phyloP scores from a whole-genome alignment of 2,329 filamentous ascomycete genomes.

The Rhinocladiella mackenziei region DNA sequence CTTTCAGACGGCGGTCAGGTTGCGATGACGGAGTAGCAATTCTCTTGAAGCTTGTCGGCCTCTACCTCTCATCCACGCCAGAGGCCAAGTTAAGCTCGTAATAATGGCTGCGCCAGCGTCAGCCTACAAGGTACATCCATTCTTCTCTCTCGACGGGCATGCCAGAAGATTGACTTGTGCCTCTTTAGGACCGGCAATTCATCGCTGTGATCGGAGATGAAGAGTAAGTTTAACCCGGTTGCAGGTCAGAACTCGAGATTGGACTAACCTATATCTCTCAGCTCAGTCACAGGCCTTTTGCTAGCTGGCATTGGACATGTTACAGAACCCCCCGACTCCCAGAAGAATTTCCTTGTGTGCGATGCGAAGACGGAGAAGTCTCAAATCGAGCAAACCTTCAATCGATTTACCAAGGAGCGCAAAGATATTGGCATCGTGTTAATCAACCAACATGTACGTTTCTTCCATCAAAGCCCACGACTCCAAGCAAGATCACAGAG shows the following conservation, averaged over 20 bases:
- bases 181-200: slow-evolving; percentile 74
- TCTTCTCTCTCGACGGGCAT: neutral
- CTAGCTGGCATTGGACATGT: slow-evolving; percentile 96
- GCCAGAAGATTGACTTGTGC: neutral
- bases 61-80: too few species aligned
- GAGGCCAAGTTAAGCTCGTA: slow-evolving; percentile 1
- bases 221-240: slow-evolving; percentile 44
- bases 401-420: slow-evolving; percentile 78
- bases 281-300: slow-evolving; percentile 91
- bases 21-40: too few species aligned
- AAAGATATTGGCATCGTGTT: slow-evolving; percentile 96
- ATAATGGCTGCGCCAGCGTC: slow-evolving; percentile 58
- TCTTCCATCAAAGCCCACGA: neutral
- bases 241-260: slow-evolving; percentile 3
- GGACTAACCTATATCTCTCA: slow-evolving; percentile 39
- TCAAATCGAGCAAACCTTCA: slow-evolving; percentile 84
- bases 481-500: too few species aligned
- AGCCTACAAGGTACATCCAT: slow-evolving; percentile 50
- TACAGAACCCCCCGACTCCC: slow-evolving; percentile 76
- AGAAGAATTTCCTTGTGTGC: slow-evolving; percentile 98
- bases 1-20: too few species aligned
- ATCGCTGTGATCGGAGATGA: slow-evolving; percentile 97
- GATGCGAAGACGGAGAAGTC: slow-evolving; percentile 87
- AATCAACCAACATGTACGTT: slow-evolving; percentile 90
- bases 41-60: too few species aligned